Evolutionary conservation across 2,329 filamentous ascomycete genomes (phyloP), one percentile per base, ranked within the genome.

Genomic region (Lachnellula hyalina): DNA sequence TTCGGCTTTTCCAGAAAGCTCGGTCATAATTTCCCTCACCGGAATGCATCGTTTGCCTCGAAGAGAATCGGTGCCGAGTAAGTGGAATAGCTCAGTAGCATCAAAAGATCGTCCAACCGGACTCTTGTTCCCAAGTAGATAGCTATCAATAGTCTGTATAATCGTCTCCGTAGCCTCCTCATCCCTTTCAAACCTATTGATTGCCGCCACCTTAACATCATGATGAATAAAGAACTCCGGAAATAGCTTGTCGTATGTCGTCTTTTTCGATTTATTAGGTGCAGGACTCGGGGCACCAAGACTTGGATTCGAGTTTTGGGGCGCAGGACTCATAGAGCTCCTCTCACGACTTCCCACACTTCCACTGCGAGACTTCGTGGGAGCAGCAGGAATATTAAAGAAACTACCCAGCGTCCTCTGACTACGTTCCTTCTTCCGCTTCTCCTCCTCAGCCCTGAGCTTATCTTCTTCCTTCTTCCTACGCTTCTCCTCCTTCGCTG

Each of bases 171-270:
- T 74, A 0, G 81, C 79, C 56, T 83, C 75, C 1, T 78, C 68
- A 60, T 89, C 84, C 68, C 85, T 77, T 40, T 77, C 69, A 28
- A 82, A 82, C 2, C 74, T 75, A 48, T 77, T 73, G 1, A 63
- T 62, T 0, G 79, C 77, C 0, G 91, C 90, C 51, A 96, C 63
- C n/a, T 73, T 81, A 1, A 90, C 87, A 65, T 90, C 80, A 2
- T 84, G 78, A 55, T 90, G 87, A 46, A 94, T 67, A 59, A 87
- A 92, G 70, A 96, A 97, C 0, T 89, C 85, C 34, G 90, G 80
- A 65, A 97, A 97, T 36, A 79, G 75, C 61, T 83, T 84, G 17
- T 87, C 75, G 62, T 90, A 92, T 45, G 80, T 77, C 23, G 72
- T 63, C 4, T 65, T 50, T 5, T 38, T 64, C 57, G 7, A 59